These are phyloP conservation scores for Lathyrus sativus DNA, from an alignment of 306 rosid genomes.

Conservation along the genomic window DNA sequence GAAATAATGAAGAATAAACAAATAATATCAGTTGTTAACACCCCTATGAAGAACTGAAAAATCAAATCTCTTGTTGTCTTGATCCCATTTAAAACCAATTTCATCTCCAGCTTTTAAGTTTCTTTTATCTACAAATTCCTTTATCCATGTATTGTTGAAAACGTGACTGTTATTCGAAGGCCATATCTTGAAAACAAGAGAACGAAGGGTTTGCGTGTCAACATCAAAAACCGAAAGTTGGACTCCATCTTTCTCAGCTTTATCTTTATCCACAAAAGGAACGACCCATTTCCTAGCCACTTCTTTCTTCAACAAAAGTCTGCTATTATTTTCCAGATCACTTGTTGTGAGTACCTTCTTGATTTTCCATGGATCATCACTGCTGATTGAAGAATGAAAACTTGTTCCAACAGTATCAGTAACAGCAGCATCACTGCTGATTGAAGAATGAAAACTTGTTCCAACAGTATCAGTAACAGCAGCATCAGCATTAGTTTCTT, in stretches of 20 bases:
- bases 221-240: background rate
- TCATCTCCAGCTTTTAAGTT: background rate
- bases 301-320: background rate
- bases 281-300: background rate
- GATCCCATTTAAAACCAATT: background rate
- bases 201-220: background rate
- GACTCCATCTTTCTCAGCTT: background rate
- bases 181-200: background rate
- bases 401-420: background rate
- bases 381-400: too few species aligned
- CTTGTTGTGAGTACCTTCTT: conserved; percentile 16
- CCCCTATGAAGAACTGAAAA: background rate
- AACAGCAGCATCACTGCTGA: too few species aligned
- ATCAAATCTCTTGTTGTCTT: too few species aligned
- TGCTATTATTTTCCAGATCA: background rate
- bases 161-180: background rate
- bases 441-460: too few species aligned
- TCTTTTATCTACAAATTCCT: background rate
- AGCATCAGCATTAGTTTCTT: too few species aligned
- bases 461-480: too few species aligned
- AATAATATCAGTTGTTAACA: too few species aligned
- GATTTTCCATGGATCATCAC: conserved; percentile 16
- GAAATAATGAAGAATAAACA: too few species aligned
- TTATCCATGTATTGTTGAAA: too few species aligned
- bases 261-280: background rate